Percentiles rank a stretch among this genome's conserved stretches.
phyloP scores from a whole-genome alignment of 2,329 filamentous ascomycete genomes.

The Ambrosiella cleistominuta region DNA sequence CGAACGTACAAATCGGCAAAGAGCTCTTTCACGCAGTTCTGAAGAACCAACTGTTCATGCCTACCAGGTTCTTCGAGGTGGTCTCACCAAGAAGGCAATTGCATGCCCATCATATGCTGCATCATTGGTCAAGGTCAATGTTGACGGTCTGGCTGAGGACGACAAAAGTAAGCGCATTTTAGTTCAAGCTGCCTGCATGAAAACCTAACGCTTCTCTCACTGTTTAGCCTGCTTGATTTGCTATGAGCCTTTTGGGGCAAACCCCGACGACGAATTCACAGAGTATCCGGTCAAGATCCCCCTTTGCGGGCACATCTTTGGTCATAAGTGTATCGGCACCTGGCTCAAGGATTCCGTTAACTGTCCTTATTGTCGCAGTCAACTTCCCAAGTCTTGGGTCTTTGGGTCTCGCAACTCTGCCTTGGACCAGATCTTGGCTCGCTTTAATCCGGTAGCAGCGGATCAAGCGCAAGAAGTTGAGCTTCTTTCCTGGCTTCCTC shows the following conservation, averaged over 20 bases:
- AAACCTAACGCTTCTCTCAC: background rate
- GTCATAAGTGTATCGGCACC: constrained; percentile 45
- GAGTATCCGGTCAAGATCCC: constrained; percentile 41
- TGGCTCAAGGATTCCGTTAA: constrained; percentile 46
- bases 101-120: background rate
- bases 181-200: background rate
- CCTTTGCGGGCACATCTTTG: constrained; percentile 46
- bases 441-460: constrained; percentile 4
- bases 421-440: constrained; percentile 1
- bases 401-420: constrained; percentile 8
- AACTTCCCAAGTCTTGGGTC: constrained; percentile 32
- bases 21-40: background rate
- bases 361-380: constrained; percentile 47
- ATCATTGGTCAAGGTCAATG: constrained; percentile 20
- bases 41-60: background rate
- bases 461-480: constrained; percentile 1
- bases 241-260: constrained; percentile 36
- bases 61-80: constrained; percentile 27
- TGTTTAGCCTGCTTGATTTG: constrained; percentile 43
- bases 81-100: background rate
- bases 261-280: background rate
- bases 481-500: constrained; percentile 8
- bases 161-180: constrained; percentile 12
- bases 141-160: constrained; percentile 26
- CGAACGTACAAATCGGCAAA: too few relatives aligned